Base-by-base conservation (phyloP, 140 eudicot genomes). In the Oenanthe javanica region DNA sequence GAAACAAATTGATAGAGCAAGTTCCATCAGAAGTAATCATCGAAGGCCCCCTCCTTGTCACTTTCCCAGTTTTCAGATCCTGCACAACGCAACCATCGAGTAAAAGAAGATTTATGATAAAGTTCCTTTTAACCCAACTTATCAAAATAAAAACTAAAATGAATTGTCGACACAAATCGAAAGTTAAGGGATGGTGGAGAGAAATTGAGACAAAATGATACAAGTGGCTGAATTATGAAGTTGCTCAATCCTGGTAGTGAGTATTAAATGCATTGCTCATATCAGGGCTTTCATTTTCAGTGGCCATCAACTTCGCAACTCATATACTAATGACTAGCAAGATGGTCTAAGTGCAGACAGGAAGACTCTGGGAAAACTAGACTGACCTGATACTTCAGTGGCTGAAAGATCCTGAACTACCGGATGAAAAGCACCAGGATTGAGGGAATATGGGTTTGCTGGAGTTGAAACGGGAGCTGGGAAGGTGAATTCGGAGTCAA, bases 51-150 rank as follows among this genome's bases (percentile, higher is more conserved):
- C 91, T 92, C 97, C 87, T 88, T 79, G 81, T 94, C 97, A 86
- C 89, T 85, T 92, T 90, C 95, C 96, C 97, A 89, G 92, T 91
- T 88, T 90, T 84, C 93, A 84, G 91, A 83, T 88, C 97, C 98
- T 94, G 97, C 97, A 94, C 90, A 91, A 88, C 79, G 88, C 93
- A 93, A 89, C 87, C 94, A 93, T 79, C 87, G 82, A 86, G 84
- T 84, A 83, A 84, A 88, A 84, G 80, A 85, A 82, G 52, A 81
- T 82, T 85, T 87, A 91, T 87, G 85, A 81, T 73, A 81, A 78
- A 59, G 87, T 85, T 86, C 81, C 81, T 86, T 80, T 78, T 13
- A 66, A 55, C 45, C 23, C 66, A 82, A 71, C 83, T 78, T 77
- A 59, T 38, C 72, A 72, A 74, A 74, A 47, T 78, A 83, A 81